These are phyloP conservation scores for Jacaranda mimosifolia DNA, from an alignment of 257 asterid genomes.

Conservation along the genomic window DNA sequence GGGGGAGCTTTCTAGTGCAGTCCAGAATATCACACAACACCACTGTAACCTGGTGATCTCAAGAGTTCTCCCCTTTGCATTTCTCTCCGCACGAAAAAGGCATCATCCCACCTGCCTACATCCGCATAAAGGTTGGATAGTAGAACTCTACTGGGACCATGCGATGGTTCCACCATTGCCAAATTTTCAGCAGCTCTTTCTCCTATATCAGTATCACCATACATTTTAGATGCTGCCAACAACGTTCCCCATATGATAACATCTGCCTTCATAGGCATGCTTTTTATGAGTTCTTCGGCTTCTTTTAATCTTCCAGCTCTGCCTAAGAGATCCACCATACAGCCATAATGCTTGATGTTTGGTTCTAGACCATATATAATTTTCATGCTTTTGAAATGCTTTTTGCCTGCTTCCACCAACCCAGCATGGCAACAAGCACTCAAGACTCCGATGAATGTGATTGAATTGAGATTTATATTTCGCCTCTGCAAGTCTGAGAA, in stretches of 20 bases:
- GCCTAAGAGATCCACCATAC: slow-evolving; percentile 92
- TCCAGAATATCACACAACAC: slow-evolving; percentile 49
- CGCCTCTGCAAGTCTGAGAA: slow-evolving; percentile 69
- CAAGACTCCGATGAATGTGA: slow-evolving; percentile 85
- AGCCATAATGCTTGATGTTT: slow-evolving; percentile 85
- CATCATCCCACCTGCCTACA: slow-evolving; percentile 87
- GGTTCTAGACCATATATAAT: slow-evolving; percentile 62
- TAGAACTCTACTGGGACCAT: slow-evolving; percentile 90
- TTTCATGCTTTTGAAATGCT: slow-evolving; percentile 76
- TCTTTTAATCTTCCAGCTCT: slow-evolving; percentile 81
- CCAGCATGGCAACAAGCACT: slow-evolving; percentile 96
- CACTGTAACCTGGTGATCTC: slow-evolving; percentile 85
- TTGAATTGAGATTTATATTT: slow-evolving; percentile 58
- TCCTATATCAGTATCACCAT: slow-evolving; percentile 75
- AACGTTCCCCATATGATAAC: slow-evolving; percentile 82
- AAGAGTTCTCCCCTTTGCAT: slow-evolving; percentile 56
- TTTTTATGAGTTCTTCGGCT: slow-evolving; percentile 71
- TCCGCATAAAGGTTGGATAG: slow-evolving; percentile 82
- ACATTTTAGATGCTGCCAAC: slow-evolving; percentile 76
- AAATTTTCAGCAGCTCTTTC: slow-evolving; percentile 74
- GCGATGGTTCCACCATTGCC: slow-evolving; percentile 80
- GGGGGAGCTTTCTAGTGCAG: too few relatives aligned
- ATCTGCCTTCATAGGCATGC: slow-evolving; percentile 92
- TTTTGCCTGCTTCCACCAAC: slow-evolving; percentile 76
- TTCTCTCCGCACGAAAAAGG: slow-evolving; percentile 58